Conservation (phyloP, 1,139 yeast species). For the Petasospora fabianii region DNA sequence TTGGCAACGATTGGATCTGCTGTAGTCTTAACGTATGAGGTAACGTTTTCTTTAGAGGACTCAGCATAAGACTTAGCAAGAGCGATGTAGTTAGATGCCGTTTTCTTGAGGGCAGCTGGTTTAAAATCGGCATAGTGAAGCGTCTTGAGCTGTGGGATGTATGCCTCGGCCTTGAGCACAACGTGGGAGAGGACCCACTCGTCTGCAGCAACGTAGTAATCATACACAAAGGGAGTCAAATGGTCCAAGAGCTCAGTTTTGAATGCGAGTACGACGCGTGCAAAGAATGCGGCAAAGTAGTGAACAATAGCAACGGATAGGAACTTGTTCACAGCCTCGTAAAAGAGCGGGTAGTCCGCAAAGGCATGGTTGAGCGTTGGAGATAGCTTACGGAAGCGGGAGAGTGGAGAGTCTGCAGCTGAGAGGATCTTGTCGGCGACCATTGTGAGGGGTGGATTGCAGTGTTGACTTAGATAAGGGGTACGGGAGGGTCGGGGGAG, state of each 20-base stretch:
- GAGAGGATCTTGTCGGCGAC: constrained; percentile 13
- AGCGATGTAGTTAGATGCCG: neutral
- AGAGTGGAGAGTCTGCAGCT: constrained; percentile 16
- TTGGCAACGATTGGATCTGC: constrained; percentile 14
- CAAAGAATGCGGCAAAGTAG: constrained; percentile 12
- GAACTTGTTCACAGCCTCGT: constrained; percentile 7
- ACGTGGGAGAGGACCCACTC: constrained; percentile 7
- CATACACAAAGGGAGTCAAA: constrained; percentile 9
- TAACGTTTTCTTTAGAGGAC: neutral
- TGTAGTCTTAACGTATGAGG: constrained; percentile 5
- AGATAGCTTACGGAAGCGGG: constrained; percentile 15
- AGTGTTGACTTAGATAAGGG: neutral
- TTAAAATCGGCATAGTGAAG: constrained; percentile 11
- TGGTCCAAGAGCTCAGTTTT: constrained; percentile 10
- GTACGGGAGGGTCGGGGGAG: neutral
- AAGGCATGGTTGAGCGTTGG: constrained; percentile 13
- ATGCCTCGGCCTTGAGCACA: constrained; percentile 10
- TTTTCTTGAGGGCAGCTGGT: constrained; percentile 5
- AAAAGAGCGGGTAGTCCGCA: constrained; percentile 14
- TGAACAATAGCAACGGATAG: constrained; percentile 11
- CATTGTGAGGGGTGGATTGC: neutral
- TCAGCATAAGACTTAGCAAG: neutral
- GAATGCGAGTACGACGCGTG: constrained; percentile 8
- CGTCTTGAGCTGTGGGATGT: constrained; percentile 6
- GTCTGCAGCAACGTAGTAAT: constrained; percentile 7